Base-by-base conservation (phyloP, 345 rosid genomes). In the Laguncularia racemosa region DNA sequence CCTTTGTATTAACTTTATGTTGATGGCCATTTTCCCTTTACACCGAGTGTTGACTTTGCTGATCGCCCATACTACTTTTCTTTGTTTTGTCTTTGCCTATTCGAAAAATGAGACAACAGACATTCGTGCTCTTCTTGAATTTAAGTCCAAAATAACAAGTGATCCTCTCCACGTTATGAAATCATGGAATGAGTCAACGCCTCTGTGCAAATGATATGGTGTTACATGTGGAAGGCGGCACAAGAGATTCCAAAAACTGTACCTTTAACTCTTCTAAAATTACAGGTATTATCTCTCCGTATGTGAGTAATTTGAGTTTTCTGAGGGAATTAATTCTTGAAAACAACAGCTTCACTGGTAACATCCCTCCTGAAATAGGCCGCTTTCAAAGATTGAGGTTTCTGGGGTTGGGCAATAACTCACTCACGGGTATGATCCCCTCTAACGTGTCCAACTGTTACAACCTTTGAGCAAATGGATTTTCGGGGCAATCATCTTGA, bases 371-470 rank as follows among this genome's bases (percentile, higher is more conserved):
- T 17, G 52, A 49, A 49, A 49, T 49, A 17, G 52, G 52, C 20
- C 17, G 14, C 13, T 20, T 49, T 11, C 13, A 9, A 11, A 13
- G 21, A 6, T 16, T 49, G 21, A 2, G 7, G 18, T 16, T 13
- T 16, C 21, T 49, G 2, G 6, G 1, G 6, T 20, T 71, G n/a
- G 0, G 0, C 2, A 46, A 1, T n/a, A 76, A 76, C 46, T 55
- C 57, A n/a, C 59, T 71, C 9, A 20, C 2, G 0, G 74, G 76
- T 0, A 20, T 13, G n/a, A 71, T 76, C 16, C 69, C 76, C 12
- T n/a, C 49, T 10, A 56, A 23, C 26, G 12, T 46, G n/a, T 72
- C 63, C 6, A 8, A 46, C 38, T 76, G 76, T 53, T 33, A 56
- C 0, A 44, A 50, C 10, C 72, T 71, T 23, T 0, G n/a, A n/a